A percentile compares a stretch with the other conserved stretches of the same genome.
These are phyloP conservation scores for Blastocystis sp. DNA, from an alignment of 352 stramenopile genomes.

Conservation along the genomic window DNA sequence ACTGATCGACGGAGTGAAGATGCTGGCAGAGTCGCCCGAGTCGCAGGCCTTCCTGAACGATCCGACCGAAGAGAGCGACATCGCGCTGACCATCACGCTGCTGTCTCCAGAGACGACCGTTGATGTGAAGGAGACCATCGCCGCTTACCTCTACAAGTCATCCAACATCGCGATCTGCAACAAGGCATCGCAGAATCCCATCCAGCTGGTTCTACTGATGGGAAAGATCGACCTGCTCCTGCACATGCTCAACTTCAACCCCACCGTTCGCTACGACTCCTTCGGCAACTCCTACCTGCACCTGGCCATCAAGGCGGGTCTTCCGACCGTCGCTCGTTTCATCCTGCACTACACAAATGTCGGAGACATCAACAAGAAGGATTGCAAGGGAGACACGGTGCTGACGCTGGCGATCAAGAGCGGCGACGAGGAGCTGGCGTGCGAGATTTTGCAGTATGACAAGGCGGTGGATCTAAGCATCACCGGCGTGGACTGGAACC, in stretches of 20 bases:
- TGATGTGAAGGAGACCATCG: conserved; percentile 18
- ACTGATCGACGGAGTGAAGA: neutral
- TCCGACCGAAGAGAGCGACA: conserved; percentile 15
- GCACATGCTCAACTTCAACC: neutral
- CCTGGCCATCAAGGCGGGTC: conserved; percentile 46
- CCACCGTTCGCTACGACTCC: neutral
- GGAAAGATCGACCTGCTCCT: conserved; percentile 49
- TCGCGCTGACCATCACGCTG: conserved; percentile 37
- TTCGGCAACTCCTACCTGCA: conserved; percentile 35
- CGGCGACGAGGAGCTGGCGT: conserved; percentile 53
- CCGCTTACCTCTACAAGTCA: conserved; percentile 9
- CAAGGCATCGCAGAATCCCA: neutral
- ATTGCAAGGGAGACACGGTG: conserved; percentile 6
- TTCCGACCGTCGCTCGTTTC: conserved; percentile 30
- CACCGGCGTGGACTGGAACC: neutral
- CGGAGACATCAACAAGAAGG: neutral
- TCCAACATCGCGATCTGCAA: conserved; percentile 46
- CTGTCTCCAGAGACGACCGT: neutral
- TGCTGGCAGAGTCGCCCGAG: neutral
- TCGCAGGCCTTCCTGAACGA: conserved; percentile 15
- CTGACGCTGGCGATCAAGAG: conserved; percentile 48
- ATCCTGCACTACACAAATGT: conserved; percentile 20
- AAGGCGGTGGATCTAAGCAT: neutral
- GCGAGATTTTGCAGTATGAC: neutral
- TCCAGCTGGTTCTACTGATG: conserved; percentile 18